A percentile compares a stretch with the other conserved stretches of the same genome.
phyloP scores from a whole-genome alignment of 2,329 filamentous ascomycete species.

The Diplodia mutila region DNA sequence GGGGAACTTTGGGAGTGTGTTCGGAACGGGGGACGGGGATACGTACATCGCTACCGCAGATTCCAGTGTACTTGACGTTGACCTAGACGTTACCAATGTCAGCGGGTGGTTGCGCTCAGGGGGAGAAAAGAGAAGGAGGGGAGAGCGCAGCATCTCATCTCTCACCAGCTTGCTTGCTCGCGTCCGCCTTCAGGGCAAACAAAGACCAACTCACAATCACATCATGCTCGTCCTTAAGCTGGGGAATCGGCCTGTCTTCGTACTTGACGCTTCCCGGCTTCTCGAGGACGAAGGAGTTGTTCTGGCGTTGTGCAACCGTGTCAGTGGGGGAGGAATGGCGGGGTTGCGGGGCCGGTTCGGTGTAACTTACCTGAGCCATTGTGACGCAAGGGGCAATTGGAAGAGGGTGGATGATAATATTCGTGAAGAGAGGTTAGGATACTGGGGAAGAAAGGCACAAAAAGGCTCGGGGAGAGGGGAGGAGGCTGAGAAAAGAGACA shows the following conservation, averaged over 20 bases:
- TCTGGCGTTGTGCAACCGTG: conserved; percentile 49
- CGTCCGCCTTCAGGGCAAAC: too few species aligned
- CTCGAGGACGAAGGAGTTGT: conserved; percentile 83
- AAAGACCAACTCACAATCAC: conserved; percentile 71
- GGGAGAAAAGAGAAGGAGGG: not conserved
- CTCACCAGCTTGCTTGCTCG: not conserved
- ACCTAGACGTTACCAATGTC: conserved; percentile 5
- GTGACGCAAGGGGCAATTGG: not conserved
- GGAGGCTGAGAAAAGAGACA: not conserved
- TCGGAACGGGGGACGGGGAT: not conserved
- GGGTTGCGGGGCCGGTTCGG: not conserved
- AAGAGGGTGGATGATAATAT: not conserved
- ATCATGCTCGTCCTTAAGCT: conserved; percentile 68
- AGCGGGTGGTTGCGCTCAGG: not conserved
- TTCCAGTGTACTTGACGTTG: conserved; percentile 72
- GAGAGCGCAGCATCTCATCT: not conserved
- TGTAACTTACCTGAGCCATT: conserved; percentile 17
- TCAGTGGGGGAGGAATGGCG: conserved; percentile 9
- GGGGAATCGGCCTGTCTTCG: conserved; percentile 74
- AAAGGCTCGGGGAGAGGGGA: not conserved
- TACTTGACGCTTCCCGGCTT: conserved; percentile 73
- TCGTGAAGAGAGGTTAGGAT: not conserved
- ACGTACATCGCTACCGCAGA: conserved; percentile 80
- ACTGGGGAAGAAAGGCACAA: not conserved
- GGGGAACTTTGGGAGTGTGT: not conserved